Evolutionary conservation across 2,329 filamentous ascomycete species (phyloP), one percentile per base, ranked within the genome.

Genomic region (Cordyceps farinosa): DNA sequence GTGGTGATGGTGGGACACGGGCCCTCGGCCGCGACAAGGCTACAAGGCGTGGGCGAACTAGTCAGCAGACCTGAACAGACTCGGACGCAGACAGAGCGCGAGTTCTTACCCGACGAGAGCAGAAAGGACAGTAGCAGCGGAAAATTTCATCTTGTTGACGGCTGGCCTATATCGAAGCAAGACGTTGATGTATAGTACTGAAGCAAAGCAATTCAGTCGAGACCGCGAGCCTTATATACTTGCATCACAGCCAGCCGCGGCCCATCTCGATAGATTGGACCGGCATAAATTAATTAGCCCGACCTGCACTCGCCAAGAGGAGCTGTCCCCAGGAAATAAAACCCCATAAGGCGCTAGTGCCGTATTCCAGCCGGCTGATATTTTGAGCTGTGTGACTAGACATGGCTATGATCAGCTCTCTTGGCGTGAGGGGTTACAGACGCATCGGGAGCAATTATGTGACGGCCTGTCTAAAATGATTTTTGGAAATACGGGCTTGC

Each of bases 1-100:
- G 69, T 65, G 11, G 72, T 75, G 15, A 76, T 68, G 29, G 74
- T 76, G 42, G 76, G 75, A 50, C 75, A 77, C 6, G 62, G 60
- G 1, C 63, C 53, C 44, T 59, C 34, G 27, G 59, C 52, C 9
- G 60, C 54, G 9, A 30, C 50, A 22, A 61, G 42, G 50, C 47
- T 47, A 38, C 29, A 15, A 44, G 7, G 10, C 13, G n/a, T 27
- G 7, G 22, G 7, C 22, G 44, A 6, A 17, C 9, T 9, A 40
- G 38, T 15, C 8, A 5, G 22, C 17, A 11, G 17, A 32, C 6
- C 6, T 5, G 36, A 3, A 15, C 15, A 11, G 29, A 5, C 8
- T 30, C 17, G 2, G 45, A 40, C 3, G 22, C 32, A 5, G 7
- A 38, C 22, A 42, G 36, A 10, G 15, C 11, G n/a, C 3, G 22